Percentiles rank a stretch among this genome's conserved stretches.
Conservation (phyloP, 345 rosid species). For the Litchi chinensis region DNA sequence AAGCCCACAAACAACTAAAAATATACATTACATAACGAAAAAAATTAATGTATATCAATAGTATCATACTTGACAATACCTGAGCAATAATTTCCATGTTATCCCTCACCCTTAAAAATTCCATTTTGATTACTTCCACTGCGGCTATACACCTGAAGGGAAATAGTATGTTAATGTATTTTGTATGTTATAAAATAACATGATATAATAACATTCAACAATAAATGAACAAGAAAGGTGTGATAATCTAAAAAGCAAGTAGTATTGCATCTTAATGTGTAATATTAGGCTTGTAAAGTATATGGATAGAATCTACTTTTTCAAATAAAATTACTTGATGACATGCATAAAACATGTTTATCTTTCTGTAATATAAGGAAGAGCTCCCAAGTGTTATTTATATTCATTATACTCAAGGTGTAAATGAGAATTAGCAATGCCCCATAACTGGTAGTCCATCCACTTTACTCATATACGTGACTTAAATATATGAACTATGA, state of each 20-base stretch:
- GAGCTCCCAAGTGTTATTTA: not conserved
- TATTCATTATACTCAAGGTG: not conserved
- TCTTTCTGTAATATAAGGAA: not conserved
- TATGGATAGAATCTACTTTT: not conserved
- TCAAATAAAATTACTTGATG: not conserved
- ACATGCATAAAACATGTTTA: not conserved
- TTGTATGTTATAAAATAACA: not conserved
- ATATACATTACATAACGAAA: not conserved
- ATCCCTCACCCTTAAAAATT: not conserved
- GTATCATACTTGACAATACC: not conserved
- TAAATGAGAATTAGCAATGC: not conserved
- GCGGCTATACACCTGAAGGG: constrained; percentile 14
- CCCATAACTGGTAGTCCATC: no score
- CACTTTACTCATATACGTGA: not conserved
- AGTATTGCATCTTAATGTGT: not conserved
- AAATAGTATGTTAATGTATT: not conserved
- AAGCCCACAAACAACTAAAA: not conserved
- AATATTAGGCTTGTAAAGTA: not conserved
- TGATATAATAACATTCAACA: not conserved
- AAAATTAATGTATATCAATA: not conserved
- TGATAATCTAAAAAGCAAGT: not conserved
- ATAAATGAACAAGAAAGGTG: not conserved
- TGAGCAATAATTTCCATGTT: not conserved
- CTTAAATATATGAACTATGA: not conserved
- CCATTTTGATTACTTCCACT: constrained; percentile 13